phyloP scores from a whole-genome alignment of 495 filamentous ascomycete species.

The Glarea lozoyensis region DNA sequence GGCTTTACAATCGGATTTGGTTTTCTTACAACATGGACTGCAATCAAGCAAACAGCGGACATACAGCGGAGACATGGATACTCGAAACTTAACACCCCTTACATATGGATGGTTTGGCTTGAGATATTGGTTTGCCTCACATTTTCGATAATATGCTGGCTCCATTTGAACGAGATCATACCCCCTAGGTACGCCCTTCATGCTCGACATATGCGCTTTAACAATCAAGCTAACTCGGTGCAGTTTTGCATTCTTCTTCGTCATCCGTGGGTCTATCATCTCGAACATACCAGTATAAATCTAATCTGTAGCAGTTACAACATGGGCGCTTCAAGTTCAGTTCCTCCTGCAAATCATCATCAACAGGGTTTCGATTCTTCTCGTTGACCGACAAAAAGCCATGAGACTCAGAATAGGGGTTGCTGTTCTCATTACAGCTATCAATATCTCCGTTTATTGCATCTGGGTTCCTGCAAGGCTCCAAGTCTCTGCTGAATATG shows the following conservation, averaged over 20 bases:
- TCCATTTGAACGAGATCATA: conserved; percentile 3
- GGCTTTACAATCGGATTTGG: conserved; percentile 35
- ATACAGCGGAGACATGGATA: conserved; percentile 6
- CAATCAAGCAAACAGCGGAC: conserved; percentile 15
- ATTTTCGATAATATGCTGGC: conserved; percentile 5
- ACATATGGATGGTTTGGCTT: conserved; percentile 12
- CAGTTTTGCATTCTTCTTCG: conserved; percentile 9
- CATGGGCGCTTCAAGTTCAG: conserved; percentile 26
- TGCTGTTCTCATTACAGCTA: conserved; percentile 27
- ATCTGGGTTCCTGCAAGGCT: conserved; percentile 42
- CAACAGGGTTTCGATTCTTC: conserved; percentile 19
- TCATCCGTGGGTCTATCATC: conserved; percentile 3
- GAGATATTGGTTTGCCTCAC: conserved; percentile 5
- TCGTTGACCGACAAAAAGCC: neutral
- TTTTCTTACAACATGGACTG: conserved; percentile 30
- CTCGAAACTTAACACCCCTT: conserved; percentile 6
- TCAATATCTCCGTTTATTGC: conserved; percentile 40
- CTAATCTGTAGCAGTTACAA: conserved; percentile 1
- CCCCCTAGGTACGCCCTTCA: no score
- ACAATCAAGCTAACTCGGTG: no score
- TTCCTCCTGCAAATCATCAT: conserved; percentile 39
- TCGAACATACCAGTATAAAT: neutral
- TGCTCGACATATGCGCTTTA: no score
- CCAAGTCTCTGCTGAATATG: conserved; percentile 22
- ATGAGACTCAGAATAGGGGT: conserved; percentile 12